Evolutionary conservation across 805 yeast species (phyloP), one percentile per base, ranked within the genome.

Genomic region (Hemisphaericaspora nanyangensis): DNA sequence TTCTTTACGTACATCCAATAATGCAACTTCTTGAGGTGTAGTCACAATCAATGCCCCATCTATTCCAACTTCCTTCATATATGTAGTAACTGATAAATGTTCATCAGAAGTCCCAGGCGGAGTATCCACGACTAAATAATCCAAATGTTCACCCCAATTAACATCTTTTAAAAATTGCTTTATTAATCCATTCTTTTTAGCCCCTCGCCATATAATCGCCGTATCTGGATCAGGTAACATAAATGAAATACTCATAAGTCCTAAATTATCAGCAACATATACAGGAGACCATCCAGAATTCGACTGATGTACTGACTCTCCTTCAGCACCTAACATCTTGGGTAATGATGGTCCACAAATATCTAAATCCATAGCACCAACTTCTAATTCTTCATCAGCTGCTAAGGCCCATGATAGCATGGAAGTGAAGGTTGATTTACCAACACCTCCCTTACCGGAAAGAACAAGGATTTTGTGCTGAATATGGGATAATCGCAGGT

Each of bases 91-190:
- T 6, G 95, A 82, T 30, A 93, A 72, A 62, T 93, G 99, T 59
- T 93, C 99, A 61, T 93, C 99, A 0, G 96, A 84, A 0, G 99
- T 93, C 0, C 99, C 99, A 0, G 99, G 99, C 0, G 99, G 99
- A 0, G 99, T 93, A 54, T 93, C 99, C 13, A 93, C 84, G 12
- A 93, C 75, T 48, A 93, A 68, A 54, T 85, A 93, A 59, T 93
- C 97, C 40, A 85, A 62, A 34, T 49, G 62, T 17, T 74, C 73
- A 4, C 95, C 96, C 99, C 99, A 93, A 52, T 87, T 89, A 2
- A 93, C 97, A 51, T 91, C 97, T 55, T 85, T 88, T 38, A 93
- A 68, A 52, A 93, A 93, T 64, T 89, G 96, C 55, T 93, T 93
- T 37, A 93, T 93, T 34, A 93, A 70, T 0, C 95, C 89, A 51